Conservation (phyloP, 2,329 filamentous ascomycete genomes). For the Arthrobotrys iridis region DNA sequence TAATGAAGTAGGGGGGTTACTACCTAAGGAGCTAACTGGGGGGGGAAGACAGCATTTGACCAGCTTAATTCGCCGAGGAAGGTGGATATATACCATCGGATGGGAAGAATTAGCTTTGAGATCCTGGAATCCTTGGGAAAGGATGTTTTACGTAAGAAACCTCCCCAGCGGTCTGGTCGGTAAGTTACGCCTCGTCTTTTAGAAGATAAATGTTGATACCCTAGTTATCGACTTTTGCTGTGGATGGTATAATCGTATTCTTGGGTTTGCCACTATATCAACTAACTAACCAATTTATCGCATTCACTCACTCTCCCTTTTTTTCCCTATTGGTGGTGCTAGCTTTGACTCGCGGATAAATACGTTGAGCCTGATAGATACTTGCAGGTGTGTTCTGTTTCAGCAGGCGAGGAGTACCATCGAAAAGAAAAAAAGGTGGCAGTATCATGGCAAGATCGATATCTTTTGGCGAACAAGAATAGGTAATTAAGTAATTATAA, state of each 20-base stretch:
- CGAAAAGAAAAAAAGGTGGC: not conserved
- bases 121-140: not conserved
- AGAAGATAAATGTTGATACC: too few species aligned
- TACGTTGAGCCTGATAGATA: constrained; percentile 23
- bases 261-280: not conserved
- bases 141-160: constrained; percentile 16
- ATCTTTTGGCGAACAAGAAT: not conserved
- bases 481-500: too few species aligned
- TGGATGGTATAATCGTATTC: too few species aligned
- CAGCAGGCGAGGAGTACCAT: constrained; percentile 21
- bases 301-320: too few species aligned
- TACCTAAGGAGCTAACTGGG: not conserved
- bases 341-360: constrained; percentile 39
- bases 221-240: too few species aligned
- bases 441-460: constrained; percentile 14
- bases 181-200: not conserved
- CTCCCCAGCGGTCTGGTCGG: not conserved
- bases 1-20: not conserved
- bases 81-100: not conserved
- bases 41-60: too few species aligned
- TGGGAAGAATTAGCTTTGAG: too few species aligned
- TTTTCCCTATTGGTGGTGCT: not conserved
- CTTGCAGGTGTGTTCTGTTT: constrained; percentile 19
- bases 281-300: not conserved
- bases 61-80: constrained; percentile 5